phyloP scores from a whole-genome alignment of 306 rosid genomes.

The Fragaria ananassa region DNA sequence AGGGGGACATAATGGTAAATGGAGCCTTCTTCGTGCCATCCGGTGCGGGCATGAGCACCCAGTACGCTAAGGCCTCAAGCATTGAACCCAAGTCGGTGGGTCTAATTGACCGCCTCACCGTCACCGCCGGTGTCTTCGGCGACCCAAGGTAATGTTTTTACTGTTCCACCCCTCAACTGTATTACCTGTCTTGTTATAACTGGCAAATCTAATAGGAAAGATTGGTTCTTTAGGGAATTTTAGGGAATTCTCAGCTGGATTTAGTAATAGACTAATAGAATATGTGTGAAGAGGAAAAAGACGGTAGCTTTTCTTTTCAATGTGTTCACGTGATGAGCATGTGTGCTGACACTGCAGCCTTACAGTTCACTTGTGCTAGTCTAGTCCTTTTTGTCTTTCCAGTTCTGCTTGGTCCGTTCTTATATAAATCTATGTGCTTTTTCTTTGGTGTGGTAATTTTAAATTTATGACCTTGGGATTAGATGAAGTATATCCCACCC shows the following conservation, averaged over 20 bases:
- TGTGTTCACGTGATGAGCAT: conserved; percentile 48
- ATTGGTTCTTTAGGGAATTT: neutral
- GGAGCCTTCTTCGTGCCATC: conserved; percentile 96
- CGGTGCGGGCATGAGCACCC: conserved; percentile 46
- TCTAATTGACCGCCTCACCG: conserved; percentile 73
- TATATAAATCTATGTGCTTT: neutral
- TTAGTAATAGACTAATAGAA: neutral
- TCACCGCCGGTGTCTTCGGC: conserved; percentile 79
- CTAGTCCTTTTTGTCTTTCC: neutral
- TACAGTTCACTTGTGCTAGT: conserved; percentile 39
- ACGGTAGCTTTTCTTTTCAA: neutral
- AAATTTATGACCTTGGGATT: conserved; percentile 19
- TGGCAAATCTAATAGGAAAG: conserved; percentile 14
- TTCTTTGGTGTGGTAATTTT: neutral
- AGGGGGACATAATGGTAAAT: conserved; percentile 87
- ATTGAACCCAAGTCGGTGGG: conserved; percentile 72
- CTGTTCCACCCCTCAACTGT: conserved; percentile 16
- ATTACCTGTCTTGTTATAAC: conserved; percentile 35
- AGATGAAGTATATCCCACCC: neutral
- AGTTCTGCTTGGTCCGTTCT: neutral
- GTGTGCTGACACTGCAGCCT: conserved; percentile 24
- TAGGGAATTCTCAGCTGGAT: neutral
- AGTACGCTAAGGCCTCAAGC: conserved; percentile 66
- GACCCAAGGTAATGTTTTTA: conserved; percentile 58
- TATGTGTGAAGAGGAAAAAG: too few relatives aligned